A percentile compares a stretch with the other conserved stretches of the same genome.
phyloP scores from a whole-genome alignment of 331 rosid species.

The Malus hybrid region DNA sequence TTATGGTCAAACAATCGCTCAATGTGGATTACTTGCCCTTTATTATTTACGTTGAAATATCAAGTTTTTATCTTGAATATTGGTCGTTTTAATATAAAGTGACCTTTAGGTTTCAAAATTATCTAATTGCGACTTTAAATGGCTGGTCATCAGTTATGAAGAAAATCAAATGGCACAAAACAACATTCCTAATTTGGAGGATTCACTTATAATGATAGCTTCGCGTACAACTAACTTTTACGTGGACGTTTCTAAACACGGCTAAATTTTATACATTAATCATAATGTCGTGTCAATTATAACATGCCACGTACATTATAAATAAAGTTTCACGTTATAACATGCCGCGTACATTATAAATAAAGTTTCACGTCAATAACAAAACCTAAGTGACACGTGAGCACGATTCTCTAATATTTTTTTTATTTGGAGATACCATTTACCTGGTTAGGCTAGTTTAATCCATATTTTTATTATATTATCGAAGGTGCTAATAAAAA shows the following conservation, averaged over 20 bases:
- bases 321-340: neutral
- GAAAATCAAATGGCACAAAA: neutral
- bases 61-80: no score
- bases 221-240: neutral
- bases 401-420: no score
- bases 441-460: neutral
- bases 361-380: neutral
- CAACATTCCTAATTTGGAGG: neutral
- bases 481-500: neutral
- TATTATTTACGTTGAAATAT: no score
- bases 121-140: neutral
- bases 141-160: neutral
- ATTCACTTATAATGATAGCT: neutral
- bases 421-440: no score
- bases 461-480: neutral
- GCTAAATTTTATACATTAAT: neutral
- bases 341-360: accelerated
- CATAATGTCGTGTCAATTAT: accelerated
- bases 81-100: no score
- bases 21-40: no score
- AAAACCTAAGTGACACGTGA: neutral
- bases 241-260: neutral
- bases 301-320: accelerated
- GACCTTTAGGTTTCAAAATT: no score
- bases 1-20: no score